Evolutionary conservation across 1,139 yeast species (phyloP).

Genomic region (Candida gigantensis): DNA sequence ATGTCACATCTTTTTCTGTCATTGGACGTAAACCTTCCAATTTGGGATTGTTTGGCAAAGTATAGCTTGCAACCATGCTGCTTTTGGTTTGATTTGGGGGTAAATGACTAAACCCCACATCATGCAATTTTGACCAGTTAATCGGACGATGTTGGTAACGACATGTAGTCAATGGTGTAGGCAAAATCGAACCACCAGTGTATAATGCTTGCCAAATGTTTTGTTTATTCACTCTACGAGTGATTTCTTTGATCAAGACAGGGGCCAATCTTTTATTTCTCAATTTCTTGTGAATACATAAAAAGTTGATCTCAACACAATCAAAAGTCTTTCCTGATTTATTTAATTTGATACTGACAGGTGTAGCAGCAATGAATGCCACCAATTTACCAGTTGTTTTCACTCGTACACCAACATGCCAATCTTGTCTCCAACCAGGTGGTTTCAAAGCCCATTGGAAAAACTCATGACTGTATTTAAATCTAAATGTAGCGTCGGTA

Average conservation of each 20-base stretch:
- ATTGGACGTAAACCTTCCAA: constrained; percentile 67
- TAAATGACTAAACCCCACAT: constrained; percentile 82
- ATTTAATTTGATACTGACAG: constrained; percentile 68
- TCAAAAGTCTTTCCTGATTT: constrained; percentile 47
- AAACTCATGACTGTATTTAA: constrained; percentile 81
- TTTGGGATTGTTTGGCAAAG: constrained; percentile 63
- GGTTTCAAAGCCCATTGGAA: constrained; percentile 92
- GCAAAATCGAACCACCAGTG: constrained; percentile 89
- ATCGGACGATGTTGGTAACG: constrained; percentile 93
- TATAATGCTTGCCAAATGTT: constrained; percentile 96
- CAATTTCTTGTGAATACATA: constrained; percentile 91
- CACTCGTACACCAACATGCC: constrained; percentile 95
- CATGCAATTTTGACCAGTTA: constrained; percentile 86
- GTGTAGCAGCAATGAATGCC: constrained; percentile 91
- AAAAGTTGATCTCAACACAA: constrained; percentile 88
- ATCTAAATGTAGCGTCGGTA: constrained; percentile 86
- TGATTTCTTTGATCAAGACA: constrained; percentile 87
- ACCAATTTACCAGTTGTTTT: constrained; percentile 73
- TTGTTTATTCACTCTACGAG: constrained; percentile 82
- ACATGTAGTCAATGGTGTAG: constrained; percentile 89
- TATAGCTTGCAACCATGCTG: constrained; percentile 78
- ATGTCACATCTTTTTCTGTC: constrained; percentile 60
- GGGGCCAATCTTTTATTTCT: constrained; percentile 95
- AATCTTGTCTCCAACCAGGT: constrained; percentile 87
- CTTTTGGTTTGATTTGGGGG: constrained; percentile 78